These are phyloP conservation scores for Luffa aegyptiaca DNA, from an alignment of 306 rosid genomes.

Conservation along the genomic window DNA sequence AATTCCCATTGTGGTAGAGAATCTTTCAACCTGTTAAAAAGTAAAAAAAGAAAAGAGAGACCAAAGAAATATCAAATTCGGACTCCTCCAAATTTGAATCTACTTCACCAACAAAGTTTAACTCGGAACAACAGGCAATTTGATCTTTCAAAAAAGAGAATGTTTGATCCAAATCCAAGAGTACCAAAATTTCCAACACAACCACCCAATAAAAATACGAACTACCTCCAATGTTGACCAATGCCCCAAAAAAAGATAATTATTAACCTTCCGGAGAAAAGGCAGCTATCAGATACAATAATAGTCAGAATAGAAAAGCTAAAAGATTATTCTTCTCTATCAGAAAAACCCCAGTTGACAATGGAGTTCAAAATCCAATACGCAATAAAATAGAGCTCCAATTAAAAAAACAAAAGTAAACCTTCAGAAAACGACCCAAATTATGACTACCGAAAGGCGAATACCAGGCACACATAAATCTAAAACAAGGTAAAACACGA, in stretches of 20 bases:
- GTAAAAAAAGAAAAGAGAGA: background rate
- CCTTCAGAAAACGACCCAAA: conserved; percentile 37
- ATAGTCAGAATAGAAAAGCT: background rate
- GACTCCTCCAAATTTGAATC: background rate
- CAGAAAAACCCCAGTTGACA: background rate
- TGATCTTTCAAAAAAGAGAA: background rate
- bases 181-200: conserved; percentile 5
- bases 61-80: background rate
- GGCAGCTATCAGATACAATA: background rate
- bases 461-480: background rate
- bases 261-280: background rate
- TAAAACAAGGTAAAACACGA: background rate
- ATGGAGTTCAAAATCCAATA: background rate
- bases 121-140: background rate
- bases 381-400: conserved; percentile 5
- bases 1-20: background rate
- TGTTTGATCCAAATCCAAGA: background rate
- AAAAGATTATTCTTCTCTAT: background rate
- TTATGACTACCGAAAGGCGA: background rate
- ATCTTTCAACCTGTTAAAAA: background rate
- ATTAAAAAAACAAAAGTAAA: conserved; percentile 14
- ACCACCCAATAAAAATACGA: conserved; percentile 1
- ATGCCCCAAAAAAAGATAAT: background rate
- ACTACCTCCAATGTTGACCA: conserved; percentile 27
- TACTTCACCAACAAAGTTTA: background rate